phyloP scores from a whole-genome alignment of 768 basidiomycete genomes.

The Rubroboletus satanas region DNA sequence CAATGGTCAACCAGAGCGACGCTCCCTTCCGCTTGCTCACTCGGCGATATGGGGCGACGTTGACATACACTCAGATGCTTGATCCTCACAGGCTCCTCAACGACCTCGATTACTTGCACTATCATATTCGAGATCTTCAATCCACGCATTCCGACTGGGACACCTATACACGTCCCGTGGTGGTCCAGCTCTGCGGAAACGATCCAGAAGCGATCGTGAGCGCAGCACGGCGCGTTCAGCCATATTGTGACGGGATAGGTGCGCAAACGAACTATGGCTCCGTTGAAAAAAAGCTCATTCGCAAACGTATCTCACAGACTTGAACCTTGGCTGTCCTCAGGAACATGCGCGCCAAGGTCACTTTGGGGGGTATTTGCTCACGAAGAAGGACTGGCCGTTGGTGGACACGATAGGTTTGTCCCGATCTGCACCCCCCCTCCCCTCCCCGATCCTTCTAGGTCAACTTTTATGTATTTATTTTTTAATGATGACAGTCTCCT shows the following conservation, averaged over 20 bases:
- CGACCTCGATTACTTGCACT: constrained; percentile 62
- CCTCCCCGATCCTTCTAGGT: background rate
- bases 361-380: constrained; percentile 73
- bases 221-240: constrained; percentile 58
- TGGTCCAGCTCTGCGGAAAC: constrained; percentile 74
- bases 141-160: constrained; percentile 11
- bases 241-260: constrained; percentile 71
- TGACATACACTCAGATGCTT: constrained; percentile 78
- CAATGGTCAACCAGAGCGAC: constrained; percentile 81
- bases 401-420: constrained; percentile 63
- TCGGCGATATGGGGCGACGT: constrained; percentile 58
- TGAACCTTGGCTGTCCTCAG: constrained; percentile 82
- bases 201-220: constrained; percentile 56
- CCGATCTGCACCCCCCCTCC: background rate
- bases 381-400: constrained; percentile 67
- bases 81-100: constrained; percentile 56
- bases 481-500: constrained; percentile 44
- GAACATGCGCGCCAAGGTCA: constrained; percentile 61
- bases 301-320: constrained; percentile 42
- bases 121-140: constrained; percentile 56
- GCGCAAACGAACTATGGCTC: background rate
- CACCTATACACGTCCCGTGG: constrained; percentile 43
- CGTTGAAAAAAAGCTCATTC: background rate
- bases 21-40: constrained; percentile 66
- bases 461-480: background rate